Conservation (phyloP, 129 eudicot genomes). For the Centella asiatica region DNA sequence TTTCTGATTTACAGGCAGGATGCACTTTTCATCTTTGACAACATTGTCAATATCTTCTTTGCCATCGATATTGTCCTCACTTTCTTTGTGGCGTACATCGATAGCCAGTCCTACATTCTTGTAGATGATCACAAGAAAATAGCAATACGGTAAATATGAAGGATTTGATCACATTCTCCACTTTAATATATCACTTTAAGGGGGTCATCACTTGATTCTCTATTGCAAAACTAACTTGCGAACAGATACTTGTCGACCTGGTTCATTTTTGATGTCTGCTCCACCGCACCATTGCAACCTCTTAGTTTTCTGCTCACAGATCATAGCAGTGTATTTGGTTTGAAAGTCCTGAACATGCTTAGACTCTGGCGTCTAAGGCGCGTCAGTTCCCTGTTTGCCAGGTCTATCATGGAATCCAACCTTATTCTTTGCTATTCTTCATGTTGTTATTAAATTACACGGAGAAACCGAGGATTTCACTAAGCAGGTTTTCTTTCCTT, state of each 20-base stretch:
- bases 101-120: slow-evolving; percentile 57
- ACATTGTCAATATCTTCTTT: slow-evolving; percentile 83
- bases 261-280: slow-evolving; percentile 85
- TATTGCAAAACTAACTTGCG: background rate
- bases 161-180: background rate
- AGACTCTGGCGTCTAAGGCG: slow-evolving; percentile 96
- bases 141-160: slow-evolving; percentile 54
- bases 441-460: background rate
- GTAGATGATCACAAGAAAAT: slow-evolving; percentile 73
- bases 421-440: background rate
- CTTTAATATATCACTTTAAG: background rate
- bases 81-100: slow-evolving; percentile 90
- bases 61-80: slow-evolving; percentile 80
- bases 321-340: slow-evolving; percentile 53
- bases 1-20: slow-evolving; percentile 49
- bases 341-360: slow-evolving; percentile 75
- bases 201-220: slow-evolving; percentile 1
- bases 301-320: slow-evolving; percentile 73
- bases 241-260: slow-evolving; percentile 88
- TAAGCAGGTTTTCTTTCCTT: slow-evolving; percentile 19
- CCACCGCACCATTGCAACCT: slow-evolving; percentile 75
- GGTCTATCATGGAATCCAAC: slow-evolving; percentile 32
- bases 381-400: slow-evolving; percentile 92
- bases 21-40: slow-evolving; percentile 56
- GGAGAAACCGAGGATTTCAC: slow-evolving; percentile 17